Evolutionary conservation across 441 rosid species (phyloP).

Genomic region (Mallotus repandus): DNA sequence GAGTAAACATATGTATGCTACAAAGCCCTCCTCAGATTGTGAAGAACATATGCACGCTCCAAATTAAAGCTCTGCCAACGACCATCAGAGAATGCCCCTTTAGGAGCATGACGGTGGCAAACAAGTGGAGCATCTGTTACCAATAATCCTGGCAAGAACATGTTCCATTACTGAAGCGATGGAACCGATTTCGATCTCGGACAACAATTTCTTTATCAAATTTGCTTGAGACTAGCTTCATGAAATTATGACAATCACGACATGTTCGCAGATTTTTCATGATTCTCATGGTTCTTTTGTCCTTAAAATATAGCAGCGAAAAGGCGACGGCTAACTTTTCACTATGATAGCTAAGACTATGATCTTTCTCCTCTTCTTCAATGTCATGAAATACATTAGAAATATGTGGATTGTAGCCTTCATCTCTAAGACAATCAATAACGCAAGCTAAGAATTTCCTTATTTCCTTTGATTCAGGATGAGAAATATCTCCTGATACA

Average conservation of each 20-base stretch:
- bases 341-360: conserved; percentile 51
- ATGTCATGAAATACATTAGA: conserved; percentile 42
- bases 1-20: too few relatives aligned
- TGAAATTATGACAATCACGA: conserved; percentile 66
- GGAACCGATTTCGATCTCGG: conserved; percentile 79
- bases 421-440: conserved; percentile 33
- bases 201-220: conserved; percentile 53
- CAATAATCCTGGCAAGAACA: conserved; percentile 82
- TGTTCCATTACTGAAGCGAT: conserved; percentile 59
- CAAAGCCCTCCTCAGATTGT: too few relatives aligned
- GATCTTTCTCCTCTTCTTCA: conserved; percentile 40
- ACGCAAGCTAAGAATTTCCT: conserved; percentile 42
- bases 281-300: conserved; percentile 54
- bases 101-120: not conserved
- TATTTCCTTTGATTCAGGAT: conserved; percentile 46
- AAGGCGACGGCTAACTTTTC: conserved; percentile 78
- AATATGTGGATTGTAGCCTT: conserved; percentile 38
- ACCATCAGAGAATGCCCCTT: too few relatives aligned
- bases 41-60: too few relatives aligned
- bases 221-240: conserved; percentile 63
- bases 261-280: conserved; percentile 76
- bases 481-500: conserved; percentile 60
- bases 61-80: too few relatives aligned
- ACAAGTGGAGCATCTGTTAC: conserved; percentile 26
- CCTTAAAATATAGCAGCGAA: conserved; percentile 46